Evolutionary conservation across 768 basidiomycete species (phyloP).

Genomic region (Lactarius sp.): DNA sequence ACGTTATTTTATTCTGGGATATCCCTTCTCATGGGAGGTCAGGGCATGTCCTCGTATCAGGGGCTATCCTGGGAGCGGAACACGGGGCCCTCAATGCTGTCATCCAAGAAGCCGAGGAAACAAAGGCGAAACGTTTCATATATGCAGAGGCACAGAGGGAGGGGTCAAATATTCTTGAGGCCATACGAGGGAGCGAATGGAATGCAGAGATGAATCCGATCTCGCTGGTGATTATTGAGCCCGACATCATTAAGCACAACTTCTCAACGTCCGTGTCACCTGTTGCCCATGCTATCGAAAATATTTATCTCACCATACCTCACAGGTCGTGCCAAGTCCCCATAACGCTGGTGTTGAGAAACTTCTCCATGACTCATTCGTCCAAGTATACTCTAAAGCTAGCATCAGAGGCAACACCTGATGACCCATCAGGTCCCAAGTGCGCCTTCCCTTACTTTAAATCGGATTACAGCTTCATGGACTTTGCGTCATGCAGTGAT

Average conservation of each 20-base stretch:
- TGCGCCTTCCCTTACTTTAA: slow-evolving; percentile 2
- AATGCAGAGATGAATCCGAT: slow-evolving; percentile 77
- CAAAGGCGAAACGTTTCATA: slow-evolving; percentile 75
- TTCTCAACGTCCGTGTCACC: slow-evolving; percentile 57
- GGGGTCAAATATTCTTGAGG: slow-evolving; percentile 58
- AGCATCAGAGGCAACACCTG: slow-evolving; percentile 27
- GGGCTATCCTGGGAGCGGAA: slow-evolving; percentile 59
- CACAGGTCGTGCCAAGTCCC: slow-evolving; percentile 52
- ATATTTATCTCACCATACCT: slow-evolving; percentile 5
- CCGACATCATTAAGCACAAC: slow-evolving; percentile 49
- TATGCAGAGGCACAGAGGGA: slow-evolving; percentile 87
- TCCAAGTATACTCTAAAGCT: slow-evolving; percentile 56
- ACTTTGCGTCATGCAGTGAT: slow-evolving; percentile 31
- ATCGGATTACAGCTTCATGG: not conserved
- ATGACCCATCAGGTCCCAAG: slow-evolving; percentile 27
- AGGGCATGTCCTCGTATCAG: slow-evolving; percentile 57
- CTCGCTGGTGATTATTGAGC: slow-evolving; percentile 42
- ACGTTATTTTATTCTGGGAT: slow-evolving; percentile 74
- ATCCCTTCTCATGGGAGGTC: slow-evolving; percentile 53
- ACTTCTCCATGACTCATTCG: slow-evolving; percentile 62
- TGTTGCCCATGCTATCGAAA: not conserved
- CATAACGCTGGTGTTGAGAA: slow-evolving; percentile 56
- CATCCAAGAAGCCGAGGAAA: slow-evolving; percentile 53
- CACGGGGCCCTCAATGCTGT: slow-evolving; percentile 62
- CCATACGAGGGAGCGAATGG: slow-evolving; percentile 67